Percentiles rank a stretch among this genome's conserved stretches.
These are phyloP conservation scores for Camellia japonica DNA, from an alignment of 148 eudicot genomes.

Conservation along the genomic window DNA sequence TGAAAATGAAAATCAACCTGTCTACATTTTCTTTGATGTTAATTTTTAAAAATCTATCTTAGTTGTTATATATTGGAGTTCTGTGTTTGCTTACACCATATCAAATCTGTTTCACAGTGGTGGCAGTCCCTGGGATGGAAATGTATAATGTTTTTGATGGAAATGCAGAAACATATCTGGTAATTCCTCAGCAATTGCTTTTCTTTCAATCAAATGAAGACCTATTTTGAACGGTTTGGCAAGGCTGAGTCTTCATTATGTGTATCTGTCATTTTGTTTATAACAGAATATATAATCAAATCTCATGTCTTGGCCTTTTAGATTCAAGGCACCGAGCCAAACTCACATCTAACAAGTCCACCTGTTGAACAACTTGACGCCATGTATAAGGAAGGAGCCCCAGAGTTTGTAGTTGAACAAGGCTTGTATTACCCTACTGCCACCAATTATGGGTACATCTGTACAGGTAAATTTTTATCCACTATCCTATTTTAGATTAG, in stretches of 20 bases:
- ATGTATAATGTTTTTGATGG: constrained; percentile 46
- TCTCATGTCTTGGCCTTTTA: constrained; percentile 23
- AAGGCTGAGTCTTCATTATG: background rate
- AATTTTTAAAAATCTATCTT: background rate
- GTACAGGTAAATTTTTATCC: constrained; percentile 51
- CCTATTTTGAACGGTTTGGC: background rate
- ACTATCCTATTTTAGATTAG: background rate
- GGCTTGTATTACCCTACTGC: constrained; percentile 70
- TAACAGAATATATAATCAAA: background rate
- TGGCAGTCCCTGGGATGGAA: constrained; percentile 42
- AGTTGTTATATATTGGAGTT: background rate
- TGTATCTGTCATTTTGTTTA: background rate
- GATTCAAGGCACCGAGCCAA: constrained; percentile 54
- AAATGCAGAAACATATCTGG: constrained; percentile 48
- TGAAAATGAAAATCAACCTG: background rate
- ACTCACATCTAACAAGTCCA: constrained; percentile 41
- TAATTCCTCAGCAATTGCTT: constrained; percentile 15
- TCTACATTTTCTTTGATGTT: background rate
- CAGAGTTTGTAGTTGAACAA: constrained; percentile 69
- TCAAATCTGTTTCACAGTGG: constrained; percentile 16
- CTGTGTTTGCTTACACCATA: background rate
- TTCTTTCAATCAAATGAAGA: background rate
- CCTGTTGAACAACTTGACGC: constrained; percentile 39
- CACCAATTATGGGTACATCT: constrained; percentile 70
- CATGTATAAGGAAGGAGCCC: constrained; percentile 60